A percentile compares a stretch with the other conserved stretches of the same genome.
These are phyloP conservation scores for Spizellomyces punctatus DNA, from an alignment of 192 early-diverging fungal genomes.

Conservation along the genomic window DNA sequence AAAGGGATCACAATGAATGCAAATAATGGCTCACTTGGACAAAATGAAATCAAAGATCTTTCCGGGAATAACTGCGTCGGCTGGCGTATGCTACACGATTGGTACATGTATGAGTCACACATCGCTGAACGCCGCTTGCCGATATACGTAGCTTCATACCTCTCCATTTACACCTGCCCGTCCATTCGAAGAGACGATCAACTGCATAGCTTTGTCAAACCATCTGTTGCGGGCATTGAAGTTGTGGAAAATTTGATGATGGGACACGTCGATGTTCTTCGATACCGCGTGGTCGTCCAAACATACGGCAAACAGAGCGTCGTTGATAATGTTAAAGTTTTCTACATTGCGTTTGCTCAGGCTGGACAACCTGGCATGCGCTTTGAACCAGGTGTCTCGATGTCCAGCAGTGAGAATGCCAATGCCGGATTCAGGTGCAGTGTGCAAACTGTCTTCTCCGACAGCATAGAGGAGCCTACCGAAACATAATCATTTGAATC, in stretches of 20 bases:
- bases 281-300: constrained; percentile 76
- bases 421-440: constrained; percentile 59
- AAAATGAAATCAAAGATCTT: constrained; percentile 75
- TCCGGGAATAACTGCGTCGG: constrained; percentile 87
- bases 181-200: constrained; percentile 83
- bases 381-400: constrained; percentile 84
- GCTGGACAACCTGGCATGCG: constrained; percentile 30
- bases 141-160: no score
- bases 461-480: constrained; percentile 33
- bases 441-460: constrained; percentile 28
- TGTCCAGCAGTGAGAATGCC: constrained; percentile 85
- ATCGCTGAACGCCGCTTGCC: constrained; percentile 27
- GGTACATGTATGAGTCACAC: constrained; percentile 22
- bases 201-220: constrained; percentile 95
- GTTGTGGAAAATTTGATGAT: constrained; percentile 80
- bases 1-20: background rate
- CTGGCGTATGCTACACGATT: constrained; percentile 71
- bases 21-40: constrained; percentile 52
- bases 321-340: constrained; percentile 68
- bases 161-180: constrained; percentile 93
- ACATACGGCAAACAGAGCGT: constrained; percentile 84
- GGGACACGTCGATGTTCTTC: constrained; percentile 62
- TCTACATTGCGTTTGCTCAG: constrained; percentile 49
- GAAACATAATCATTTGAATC: background rate
- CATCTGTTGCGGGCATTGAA: constrained; percentile 81